A percentile compares a stretch with the other conserved stretches of the same genome.
phyloP scores from a whole-genome alignment of 1,284 basidiomycete genomes.

The Veloboletus limbatus region DNA sequence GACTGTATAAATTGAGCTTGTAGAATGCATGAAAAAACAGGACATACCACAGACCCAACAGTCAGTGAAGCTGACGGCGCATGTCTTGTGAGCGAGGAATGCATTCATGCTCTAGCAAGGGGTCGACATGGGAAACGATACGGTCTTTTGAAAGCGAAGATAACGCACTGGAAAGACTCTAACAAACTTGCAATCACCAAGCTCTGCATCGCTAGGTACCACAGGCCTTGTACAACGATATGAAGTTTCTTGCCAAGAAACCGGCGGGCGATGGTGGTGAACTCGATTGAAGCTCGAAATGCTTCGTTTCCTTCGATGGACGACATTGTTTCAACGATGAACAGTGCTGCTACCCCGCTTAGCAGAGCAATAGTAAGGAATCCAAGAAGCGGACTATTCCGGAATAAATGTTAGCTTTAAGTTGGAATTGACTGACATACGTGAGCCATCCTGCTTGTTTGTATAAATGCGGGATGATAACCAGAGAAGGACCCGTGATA shows the following conservation, averaged over 20 bases:
- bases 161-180: constrained; percentile 23
- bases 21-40: background rate
- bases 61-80: constrained; percentile 24
- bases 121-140: background rate
- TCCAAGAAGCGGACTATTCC: constrained; percentile 18
- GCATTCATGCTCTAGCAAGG: constrained; percentile 22
- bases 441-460: constrained; percentile 29
- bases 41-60: constrained; percentile 25
- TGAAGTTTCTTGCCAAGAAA: constrained; percentile 29
- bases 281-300: constrained; percentile 25
- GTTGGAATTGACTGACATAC: no score
- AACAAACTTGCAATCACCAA: constrained; percentile 26
- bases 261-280: constrained; percentile 26
- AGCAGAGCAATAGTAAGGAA: constrained; percentile 19
- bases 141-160: background rate
- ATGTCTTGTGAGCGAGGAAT: constrained; percentile 29
- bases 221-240: constrained; percentile 18
- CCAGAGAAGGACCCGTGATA: constrained; percentile 25
- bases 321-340: constrained; percentile 26
- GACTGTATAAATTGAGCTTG: constrained; percentile 12
- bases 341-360: constrained; percentile 22
- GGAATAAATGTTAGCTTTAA: no score
- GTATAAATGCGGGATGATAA: constrained; percentile 24
- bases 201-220: constrained; percentile 24
- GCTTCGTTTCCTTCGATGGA: constrained; percentile 27